A percentile compares a stretch with the other conserved stretches of the same genome.
These are phyloP conservation scores for Paecilomyces dactylethromorphus DNA, from an alignment of 2,329 filamentous ascomycete species.

Conservation along the genomic window DNA sequence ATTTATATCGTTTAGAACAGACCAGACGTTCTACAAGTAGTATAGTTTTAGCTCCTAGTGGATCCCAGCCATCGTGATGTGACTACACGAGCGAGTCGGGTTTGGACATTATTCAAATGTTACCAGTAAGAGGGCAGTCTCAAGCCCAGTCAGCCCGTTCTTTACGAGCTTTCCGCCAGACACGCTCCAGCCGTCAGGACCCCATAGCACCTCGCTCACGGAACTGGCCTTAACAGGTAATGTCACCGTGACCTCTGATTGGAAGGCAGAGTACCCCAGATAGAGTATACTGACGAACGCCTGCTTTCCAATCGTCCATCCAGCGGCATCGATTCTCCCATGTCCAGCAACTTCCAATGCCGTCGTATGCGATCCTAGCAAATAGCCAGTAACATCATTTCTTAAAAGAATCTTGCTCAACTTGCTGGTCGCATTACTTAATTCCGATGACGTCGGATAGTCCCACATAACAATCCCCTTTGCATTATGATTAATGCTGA, in stretches of 20 bases:
- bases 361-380: slow-evolving; percentile 28
- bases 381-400: slow-evolving; percentile 24
- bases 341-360: slow-evolving; percentile 17
- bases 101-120: not conserved
- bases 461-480: slow-evolving; percentile 46
- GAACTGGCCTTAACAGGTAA: slow-evolving; percentile 4
- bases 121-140: not conserved
- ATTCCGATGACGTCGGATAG: slow-evolving; percentile 35
- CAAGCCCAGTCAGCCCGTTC: not conserved
- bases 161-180: not conserved
- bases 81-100: not conserved
- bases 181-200: not conserved
- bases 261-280: slow-evolving; percentile 19
- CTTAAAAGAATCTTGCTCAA: slow-evolving; percentile 36
- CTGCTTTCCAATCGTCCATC: slow-evolving; percentile 30
- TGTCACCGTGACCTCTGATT: slow-evolving; percentile 5
- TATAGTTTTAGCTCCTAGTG: not conserved
- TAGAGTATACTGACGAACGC: slow-evolving; percentile 36
- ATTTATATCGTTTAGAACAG: not conserved
- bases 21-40: not conserved
- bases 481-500: slow-evolving; percentile 44
- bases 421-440: slow-evolving; percentile 25
- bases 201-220: not conserved
- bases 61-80: not conserved
- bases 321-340: slow-evolving; percentile 32